A percentile compares a stretch with the other conserved stretches of the same genome.
These are phyloP conservation scores for Scedosporium boydii DNA, from an alignment of 2,329 filamentous ascomycete species.

Conservation along the genomic window DNA sequence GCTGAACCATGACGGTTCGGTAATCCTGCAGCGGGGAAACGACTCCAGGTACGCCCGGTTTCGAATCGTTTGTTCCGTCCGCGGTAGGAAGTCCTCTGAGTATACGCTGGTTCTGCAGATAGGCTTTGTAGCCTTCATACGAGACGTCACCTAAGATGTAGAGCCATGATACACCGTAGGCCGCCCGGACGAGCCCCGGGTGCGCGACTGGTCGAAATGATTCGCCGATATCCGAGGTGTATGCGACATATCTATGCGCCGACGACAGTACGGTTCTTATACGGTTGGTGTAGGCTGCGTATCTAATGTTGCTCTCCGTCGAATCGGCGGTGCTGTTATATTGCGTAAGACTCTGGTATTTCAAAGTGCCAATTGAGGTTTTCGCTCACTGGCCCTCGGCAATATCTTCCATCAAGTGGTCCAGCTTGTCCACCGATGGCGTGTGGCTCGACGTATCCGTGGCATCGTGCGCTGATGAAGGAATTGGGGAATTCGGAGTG, in stretches of 20 bases:
- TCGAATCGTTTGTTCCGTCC: conserved; percentile 9
- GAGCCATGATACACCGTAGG: conserved; percentile 86
- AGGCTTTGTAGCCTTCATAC: conserved; percentile 93
- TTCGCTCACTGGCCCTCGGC: conserved; percentile 66
- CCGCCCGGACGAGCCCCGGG: conserved; percentile 67
- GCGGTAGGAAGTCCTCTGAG: conserved; percentile 23
- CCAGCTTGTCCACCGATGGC: neutral
- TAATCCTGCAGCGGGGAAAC: conserved; percentile 78
- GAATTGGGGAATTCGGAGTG: neutral
- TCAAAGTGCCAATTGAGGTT: conserved; percentile 11
- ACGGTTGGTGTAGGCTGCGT: conserved; percentile 84
- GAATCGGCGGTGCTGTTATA: conserved; percentile 56
- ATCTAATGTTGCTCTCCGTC: conserved; percentile 77
- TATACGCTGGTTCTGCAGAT: conserved; percentile 71
- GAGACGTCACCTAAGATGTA: conserved; percentile 86
- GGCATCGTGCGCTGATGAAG: neutral
- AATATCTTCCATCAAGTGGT: conserved; percentile 52
- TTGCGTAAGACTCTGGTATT: conserved; percentile 14
- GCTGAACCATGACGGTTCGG: conserved; percentile 79
- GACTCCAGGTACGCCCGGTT: conserved; percentile 17
- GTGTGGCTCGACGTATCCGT: neutral
- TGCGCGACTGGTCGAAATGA: conserved; percentile 91
- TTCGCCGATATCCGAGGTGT: conserved; percentile 93
- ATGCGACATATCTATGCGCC: conserved; percentile 92
- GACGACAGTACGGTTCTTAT: conserved; percentile 79